These are phyloP conservation scores for Neurospora sp. DNA, from an alignment of 495 filamentous ascomycete species.

Conservation along the genomic window DNA sequence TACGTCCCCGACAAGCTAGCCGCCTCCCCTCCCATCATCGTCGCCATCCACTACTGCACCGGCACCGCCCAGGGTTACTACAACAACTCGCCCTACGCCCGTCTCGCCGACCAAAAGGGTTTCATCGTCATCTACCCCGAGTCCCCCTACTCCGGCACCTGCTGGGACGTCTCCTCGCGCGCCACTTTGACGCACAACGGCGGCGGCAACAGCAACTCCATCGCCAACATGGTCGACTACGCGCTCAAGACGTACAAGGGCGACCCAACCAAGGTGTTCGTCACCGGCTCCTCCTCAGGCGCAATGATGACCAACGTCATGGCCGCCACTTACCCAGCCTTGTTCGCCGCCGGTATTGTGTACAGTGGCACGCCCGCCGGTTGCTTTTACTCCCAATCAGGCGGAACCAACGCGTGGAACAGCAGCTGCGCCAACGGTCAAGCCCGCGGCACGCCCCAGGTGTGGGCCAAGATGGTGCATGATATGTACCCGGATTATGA, in stretches of 20 bases:
- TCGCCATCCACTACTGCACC: slow-evolving; percentile 44
- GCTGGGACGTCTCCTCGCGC: slow-evolving; percentile 39
- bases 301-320: slow-evolving; percentile 40
- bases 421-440: slow-evolving; percentile 22
- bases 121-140: slow-evolving; percentile 41
- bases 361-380: slow-evolving; percentile 24
- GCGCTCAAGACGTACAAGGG: slow-evolving; percentile 38
- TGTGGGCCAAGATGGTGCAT: slow-evolving; percentile 33
- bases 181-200: slow-evolving; percentile 43
- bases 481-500: slow-evolving; percentile 35
- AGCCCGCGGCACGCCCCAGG: slow-evolving; percentile 20
- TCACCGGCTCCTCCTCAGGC: slow-evolving; percentile 42
- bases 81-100: slow-evolving; percentile 11
- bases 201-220: slow-evolving; percentile 46
- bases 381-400: slow-evolving; percentile 26
- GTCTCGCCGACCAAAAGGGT: slow-evolving; percentile 33
- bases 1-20: slow-evolving; percentile 44
- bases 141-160: slow-evolving; percentile 30
- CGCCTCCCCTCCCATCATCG: slow-evolving; percentile 40
- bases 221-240: slow-evolving; percentile 50
- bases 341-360: slow-evolving; percentile 30
- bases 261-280: slow-evolving; percentile 39
- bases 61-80: slow-evolving; percentile 22
- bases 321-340: slow-evolving; percentile 28
- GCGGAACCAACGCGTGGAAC: slow-evolving; percentile 27